Base-by-base conservation (phyloP, 2,329 filamentous ascomycete genomes). In the Penicillium rolfsii region DNA sequence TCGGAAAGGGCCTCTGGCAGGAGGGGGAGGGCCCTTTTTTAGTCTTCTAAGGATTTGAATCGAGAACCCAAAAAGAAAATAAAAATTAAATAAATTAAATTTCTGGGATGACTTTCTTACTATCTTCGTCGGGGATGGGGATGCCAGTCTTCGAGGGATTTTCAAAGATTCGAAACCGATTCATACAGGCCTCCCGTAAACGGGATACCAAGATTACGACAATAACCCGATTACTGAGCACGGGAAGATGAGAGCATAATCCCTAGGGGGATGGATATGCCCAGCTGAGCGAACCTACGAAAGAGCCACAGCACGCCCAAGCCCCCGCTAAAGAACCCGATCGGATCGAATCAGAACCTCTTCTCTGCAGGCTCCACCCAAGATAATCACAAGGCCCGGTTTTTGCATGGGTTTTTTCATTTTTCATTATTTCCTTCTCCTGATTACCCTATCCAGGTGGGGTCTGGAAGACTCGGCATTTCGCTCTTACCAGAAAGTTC, bases 401-500 rank as follows among this genome's bases (percentile, higher is more conserved):
- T 35, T 55, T 63, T 61, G 19, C 33, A 55, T 52, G 22, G 57
- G 61, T 59, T 52, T 52, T 55, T 55, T 55, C 53, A 45, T 40
- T 54, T 59, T 45, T 22, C 26, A 11, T 40, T 50, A 52, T 30
- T 43, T 54, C 48, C 38, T 57, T 55, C 52, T 57, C 49, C 43
- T 62, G 48, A 63, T 60, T 62, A 58, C 40, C 50, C 55, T 57
- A 57, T 59, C 54, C 35, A 50, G 26, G 59, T 56, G 53, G 57
- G 46, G 41, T 8, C 35, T 58, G 59, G 56, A 64, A 57, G 56
- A 64, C 56, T 66, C 62, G 65, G 65, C 66, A 63, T 63, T 58
- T 60, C 57, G 40, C 58, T 45, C 28, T 43, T 41, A 28, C 38
- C 53, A 46, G 35, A 57, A 46, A 52, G 53, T 60, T 60, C 45